These are phyloP conservation scores for Fraxinus sp. DNA, from an alignment of 305 asterid genomes.

Conservation along the genomic window DNA sequence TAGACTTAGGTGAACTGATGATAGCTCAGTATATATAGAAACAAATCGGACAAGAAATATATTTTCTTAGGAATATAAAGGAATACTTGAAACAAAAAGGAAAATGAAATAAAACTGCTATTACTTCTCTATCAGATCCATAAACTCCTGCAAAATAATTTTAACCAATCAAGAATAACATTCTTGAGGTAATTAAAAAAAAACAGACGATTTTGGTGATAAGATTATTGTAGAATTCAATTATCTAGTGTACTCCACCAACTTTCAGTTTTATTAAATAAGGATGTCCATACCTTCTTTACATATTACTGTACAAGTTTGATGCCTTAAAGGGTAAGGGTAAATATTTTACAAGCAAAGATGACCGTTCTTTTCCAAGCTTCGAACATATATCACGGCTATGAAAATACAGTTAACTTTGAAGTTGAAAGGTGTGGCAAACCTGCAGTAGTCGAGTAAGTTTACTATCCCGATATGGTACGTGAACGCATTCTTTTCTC, in stretches of 20 bases:
- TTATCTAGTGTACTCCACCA: neutral
- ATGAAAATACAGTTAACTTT: neutral
- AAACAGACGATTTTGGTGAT: neutral
- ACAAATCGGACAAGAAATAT: slow-evolving; percentile 9
- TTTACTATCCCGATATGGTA: slow-evolving; percentile 98
- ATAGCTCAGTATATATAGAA: slow-evolving; percentile 3
- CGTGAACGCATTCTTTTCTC: slow-evolving; percentile 91
- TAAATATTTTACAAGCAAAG: neutral
- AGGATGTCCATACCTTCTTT: neutral
- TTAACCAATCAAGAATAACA: slow-evolving; percentile 3
- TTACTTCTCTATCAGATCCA: neutral
- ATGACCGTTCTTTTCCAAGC: neutral
- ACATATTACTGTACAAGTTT: neutral
- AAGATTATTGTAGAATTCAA: neutral
- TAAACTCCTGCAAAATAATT: slow-evolving; percentile 10
- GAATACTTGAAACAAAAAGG: slow-evolving; percentile 7
- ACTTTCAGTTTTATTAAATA: neutral
- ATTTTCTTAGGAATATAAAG: slow-evolving; percentile 2
- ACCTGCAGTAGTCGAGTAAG: slow-evolving; percentile 99
- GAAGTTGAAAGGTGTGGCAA: slow-evolving; percentile 23
- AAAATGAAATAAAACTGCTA: slow-evolving; percentile 13
- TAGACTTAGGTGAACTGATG: neutral
- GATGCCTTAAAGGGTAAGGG: neutral
- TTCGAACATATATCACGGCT: neutral
- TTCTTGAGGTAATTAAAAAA: neutral